Conservation (phyloP, 352 stramenopile genomes). For the Phytophthora nicotianae region DNA sequence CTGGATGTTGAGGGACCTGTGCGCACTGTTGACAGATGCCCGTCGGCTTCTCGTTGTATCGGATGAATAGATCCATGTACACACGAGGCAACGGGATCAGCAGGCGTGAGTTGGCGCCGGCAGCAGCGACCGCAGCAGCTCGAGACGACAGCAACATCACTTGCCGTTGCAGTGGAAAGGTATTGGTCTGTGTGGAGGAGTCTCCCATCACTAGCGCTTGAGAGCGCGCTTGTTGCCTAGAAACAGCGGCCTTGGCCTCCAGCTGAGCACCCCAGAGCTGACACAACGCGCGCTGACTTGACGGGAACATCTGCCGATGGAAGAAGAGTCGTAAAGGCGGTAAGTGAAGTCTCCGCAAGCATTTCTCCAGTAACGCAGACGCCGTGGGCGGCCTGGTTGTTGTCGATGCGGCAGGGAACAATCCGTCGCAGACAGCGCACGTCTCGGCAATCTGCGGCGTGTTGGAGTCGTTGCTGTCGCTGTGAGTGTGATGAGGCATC, state of each 20-base stretch:
- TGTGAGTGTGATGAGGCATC: constrained; percentile 24
- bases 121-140: constrained; percentile 23
- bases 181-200: constrained; percentile 12
- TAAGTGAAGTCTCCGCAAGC: constrained; percentile 66
- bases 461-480: constrained; percentile 15
- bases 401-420: constrained; percentile 36
- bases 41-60: constrained; percentile 71
- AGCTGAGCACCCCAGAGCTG: constrained; percentile 77
- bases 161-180: constrained; percentile 38
- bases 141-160: constrained; percentile 31
- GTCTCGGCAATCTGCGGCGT: constrained; percentile 27
- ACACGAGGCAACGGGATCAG: constrained; percentile 63
- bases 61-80: constrained; percentile 86
- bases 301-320: constrained; percentile 59
- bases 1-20: constrained; percentile 69
- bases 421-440: constrained; percentile 72
- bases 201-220: constrained; percentile 15
- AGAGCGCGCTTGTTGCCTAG: constrained; percentile 41
- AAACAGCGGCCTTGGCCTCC: constrained; percentile 72
- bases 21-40: constrained; percentile 63
- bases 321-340: constrained; percentile 77
- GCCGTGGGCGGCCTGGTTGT: constrained; percentile 19
- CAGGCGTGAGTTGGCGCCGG: constrained; percentile 20
- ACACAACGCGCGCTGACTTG: constrained; percentile 62
- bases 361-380: constrained; percentile 41